Evolutionary conservation across 176 grass and related monocot species (phyloP), one percentile per base, ranked within the genome.

Genomic region (Hyparrhenia diplandra): DNA sequence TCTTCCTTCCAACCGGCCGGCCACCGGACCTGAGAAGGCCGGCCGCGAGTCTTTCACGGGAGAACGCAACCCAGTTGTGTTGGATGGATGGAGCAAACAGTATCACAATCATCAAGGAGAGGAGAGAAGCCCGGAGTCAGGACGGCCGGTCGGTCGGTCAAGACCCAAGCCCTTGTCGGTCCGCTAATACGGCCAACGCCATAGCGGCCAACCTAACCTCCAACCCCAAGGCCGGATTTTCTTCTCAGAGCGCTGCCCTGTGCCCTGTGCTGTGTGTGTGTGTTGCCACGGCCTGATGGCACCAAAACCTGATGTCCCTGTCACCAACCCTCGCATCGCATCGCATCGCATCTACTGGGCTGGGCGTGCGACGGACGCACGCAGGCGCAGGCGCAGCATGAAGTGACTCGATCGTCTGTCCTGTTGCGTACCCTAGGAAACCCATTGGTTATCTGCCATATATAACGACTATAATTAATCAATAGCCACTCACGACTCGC

Each of bases 171-270:
- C 23, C 51, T 2, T 4, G n/a, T 75, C 55, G 76, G 77, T 55
- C 70, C 51, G 75, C 55, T 69, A 89, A 85, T 89, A 76, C 82
- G 10, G 72, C 71, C 82, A 71, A 85, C 28, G 63, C 49, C 69
- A 61, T 12, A 75, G n/a, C 49, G 49, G 40, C 86, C 23, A 80
- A 70, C 64, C 10, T 55, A 77, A 23, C 55, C 5, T 8, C 8
- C 45, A 17, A 24, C n/a, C n/a, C n/a, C n/a, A n/a, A n/a, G n/a
- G n/a, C n/a, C n/a, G 18, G 16, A 4, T 28, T n/a, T 58, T 21
- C 6, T 42, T 25, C 12, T 42, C 18, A 25, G 69, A 13, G 7
- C 6, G 20, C 62, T 28, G 1, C 28, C 16, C 36, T 70, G 13
- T n/a, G n/a, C n/a, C n/a, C n/a, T n/a, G n/a, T n/a, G n/a, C n/a